Evolutionary conservation across 2,329 filamentous ascomycete genomes (phyloP), one percentile per base, ranked within the genome.

Genomic region (Chalara sp.): DNA sequence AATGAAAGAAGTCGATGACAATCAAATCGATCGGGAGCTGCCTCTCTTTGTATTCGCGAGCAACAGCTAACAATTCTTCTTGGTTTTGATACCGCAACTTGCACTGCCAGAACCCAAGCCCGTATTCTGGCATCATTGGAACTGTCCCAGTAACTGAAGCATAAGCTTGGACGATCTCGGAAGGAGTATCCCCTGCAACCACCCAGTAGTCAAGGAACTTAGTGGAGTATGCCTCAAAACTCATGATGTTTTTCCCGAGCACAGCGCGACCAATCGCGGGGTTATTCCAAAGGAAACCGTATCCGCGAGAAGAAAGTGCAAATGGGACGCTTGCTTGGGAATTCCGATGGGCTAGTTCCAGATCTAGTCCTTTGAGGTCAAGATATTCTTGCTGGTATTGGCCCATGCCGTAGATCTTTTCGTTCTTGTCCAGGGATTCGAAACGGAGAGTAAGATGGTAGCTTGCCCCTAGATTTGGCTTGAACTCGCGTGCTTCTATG

Each of bases 381-480:
- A 85, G 67, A 47, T 70, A 73, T 0, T 78, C 76, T 58, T 85
- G 81, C 59, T 85, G 82, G 53, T 86, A 84, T 64, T 86, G 82
- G 0, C 82, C 82, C 81, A 85, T 85, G 21, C 82, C 82, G 58
- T 74, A 86, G n/a, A 86, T 76, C 60, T 76, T 79, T 62, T 86
- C 82, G 13, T 76, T 67, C 0, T 67, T 65, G 48, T 76, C 64
- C 48, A 78, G 61, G 1, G 75, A 77, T 61, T 85, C 81, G 48
- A 85, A 74, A 0, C 82, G 72, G 56, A 75, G 69, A 0, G 79
- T 83, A 6, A 84, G 66, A 48, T 79, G 74, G 58, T 79, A 83
- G 49, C 78, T 72, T 5, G 68, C 67, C 4, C 73, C 74, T 0
- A 68, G 60, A 6, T 73, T 71, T 0, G 75, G 70, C 31, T 70